Conservation (phyloP, 306 rosid genomes). For the Cucurbita maxima region DNA sequence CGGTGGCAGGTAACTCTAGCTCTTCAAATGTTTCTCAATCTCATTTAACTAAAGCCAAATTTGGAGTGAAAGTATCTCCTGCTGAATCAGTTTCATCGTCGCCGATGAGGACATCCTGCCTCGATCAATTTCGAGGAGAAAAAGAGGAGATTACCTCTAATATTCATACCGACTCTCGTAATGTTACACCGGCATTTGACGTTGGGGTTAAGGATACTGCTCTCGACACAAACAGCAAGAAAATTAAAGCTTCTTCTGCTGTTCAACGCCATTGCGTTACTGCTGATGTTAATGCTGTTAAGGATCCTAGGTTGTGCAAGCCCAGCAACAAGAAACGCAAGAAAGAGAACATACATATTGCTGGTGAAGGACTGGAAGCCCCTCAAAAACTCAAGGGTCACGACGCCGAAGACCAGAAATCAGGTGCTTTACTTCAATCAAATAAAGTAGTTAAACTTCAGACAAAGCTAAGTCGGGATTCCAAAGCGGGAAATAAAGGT, state of each 20-base stretch:
- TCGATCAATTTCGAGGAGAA: conserved; percentile 19
- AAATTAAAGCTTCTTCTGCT: conserved; percentile 19
- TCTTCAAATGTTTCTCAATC: conserved; percentile 65
- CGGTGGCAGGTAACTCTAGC: conserved; percentile 50
- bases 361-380: conserved; percentile 23
- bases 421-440: conserved; percentile 15
- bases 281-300: conserved; percentile 13
- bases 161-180: conserved; percentile 11
- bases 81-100: conserved; percentile 72
- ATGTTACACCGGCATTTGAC: too few relatives aligned
- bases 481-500: conserved; percentile 21
- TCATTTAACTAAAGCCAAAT: conserved; percentile 27
- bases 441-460: conserved; percentile 16
- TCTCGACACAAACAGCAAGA: conserved; percentile 16
- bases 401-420: conserved; percentile 27
- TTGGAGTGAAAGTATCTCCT: conserved; percentile 47
- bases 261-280: conserved; percentile 19
- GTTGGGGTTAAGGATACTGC: not conserved
- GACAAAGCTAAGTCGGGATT: conserved; percentile 23
- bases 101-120: conserved; percentile 36
- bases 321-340: conserved; percentile 12
- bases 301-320: conserved; percentile 17
- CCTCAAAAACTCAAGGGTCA: conserved; percentile 18
- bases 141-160: conserved; percentile 10
- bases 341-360: conserved; percentile 18